Evolutionary conservation across 805 yeast species (phyloP).

Genomic region (Limtongia smithiae): DNA sequence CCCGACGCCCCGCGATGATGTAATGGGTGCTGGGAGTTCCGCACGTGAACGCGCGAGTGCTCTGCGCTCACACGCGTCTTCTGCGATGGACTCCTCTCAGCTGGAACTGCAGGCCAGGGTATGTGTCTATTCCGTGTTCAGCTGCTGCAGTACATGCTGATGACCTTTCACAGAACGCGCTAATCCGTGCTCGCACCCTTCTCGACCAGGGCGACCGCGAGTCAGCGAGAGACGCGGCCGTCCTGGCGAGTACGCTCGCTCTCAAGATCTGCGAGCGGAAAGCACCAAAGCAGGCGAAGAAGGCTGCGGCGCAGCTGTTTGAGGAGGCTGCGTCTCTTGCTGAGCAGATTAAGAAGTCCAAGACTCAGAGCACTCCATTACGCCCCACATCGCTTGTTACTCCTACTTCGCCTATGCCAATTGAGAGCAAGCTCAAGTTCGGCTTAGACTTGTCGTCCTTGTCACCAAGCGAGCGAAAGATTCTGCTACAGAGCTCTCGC

Average conservation of each 20-base stretch:
- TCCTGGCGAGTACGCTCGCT: neutral
- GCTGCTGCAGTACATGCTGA: too few relatives aligned
- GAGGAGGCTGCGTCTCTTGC: too few relatives aligned
- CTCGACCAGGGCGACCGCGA: conserved; percentile 1
- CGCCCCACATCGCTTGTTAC: too few relatives aligned
- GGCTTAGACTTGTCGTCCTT: conserved; percentile 4
- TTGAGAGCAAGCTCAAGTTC: neutral
- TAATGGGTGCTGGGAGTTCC: too few relatives aligned
- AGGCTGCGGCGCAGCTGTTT: too few relatives aligned
- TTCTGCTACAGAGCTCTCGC: conserved; percentile 18
- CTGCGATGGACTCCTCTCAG: neutral
- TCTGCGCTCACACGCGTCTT: neutral
- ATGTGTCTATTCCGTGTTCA: neutral
- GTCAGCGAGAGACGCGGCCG: neutral
- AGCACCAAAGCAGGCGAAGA: too few relatives aligned
- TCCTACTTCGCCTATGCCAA: neutral
- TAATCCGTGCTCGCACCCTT: conserved; percentile 6
- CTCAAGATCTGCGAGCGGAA: too few relatives aligned
- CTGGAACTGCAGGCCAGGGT: conserved; percentile 1
- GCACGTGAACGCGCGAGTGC: too few relatives aligned
- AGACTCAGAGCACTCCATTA: too few relatives aligned
- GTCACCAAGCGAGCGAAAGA: conserved; percentile 9
- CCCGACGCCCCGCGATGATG: too few relatives aligned
- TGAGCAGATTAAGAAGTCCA: too few relatives aligned
- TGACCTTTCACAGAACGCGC: conserved; percentile 6